Percentiles rank a stretch among this genome's conserved stretches.
phyloP scores from a whole-genome alignment of 805 yeast genomes.

The Starmera amethionina region DNA sequence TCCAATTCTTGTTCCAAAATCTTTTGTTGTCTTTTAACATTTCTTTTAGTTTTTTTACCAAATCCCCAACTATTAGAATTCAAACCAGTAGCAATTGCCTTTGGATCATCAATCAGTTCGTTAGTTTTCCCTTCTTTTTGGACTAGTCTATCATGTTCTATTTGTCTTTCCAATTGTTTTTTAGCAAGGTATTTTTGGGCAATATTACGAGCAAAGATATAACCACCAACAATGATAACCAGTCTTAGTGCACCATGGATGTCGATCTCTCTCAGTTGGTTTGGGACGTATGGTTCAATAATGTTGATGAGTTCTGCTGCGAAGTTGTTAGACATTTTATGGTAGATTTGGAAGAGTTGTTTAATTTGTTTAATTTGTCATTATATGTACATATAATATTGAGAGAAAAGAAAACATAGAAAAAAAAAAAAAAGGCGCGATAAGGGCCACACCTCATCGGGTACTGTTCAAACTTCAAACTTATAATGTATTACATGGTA shows the following conservation, averaged over 20 bases:
- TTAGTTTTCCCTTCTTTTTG: conserved; percentile 25
- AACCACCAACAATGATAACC: conserved; percentile 50
- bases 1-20: conserved; percentile 37
- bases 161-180: conserved; percentile 44
- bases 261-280: conserved; percentile 28
- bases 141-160: conserved; percentile 36
- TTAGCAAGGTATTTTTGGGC: conserved; percentile 47
- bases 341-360: too few species aligned
- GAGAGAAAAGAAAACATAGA: too few species aligned
- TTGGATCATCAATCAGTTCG: conserved; percentile 25
- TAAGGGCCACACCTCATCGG: too few species aligned
- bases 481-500: too few species aligned
- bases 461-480: too few species aligned
- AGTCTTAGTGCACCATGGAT: conserved; percentile 37
- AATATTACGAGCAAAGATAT: conserved; percentile 46
- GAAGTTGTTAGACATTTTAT: not conserved
- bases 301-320: not conserved
- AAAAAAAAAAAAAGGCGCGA: too few species aligned
- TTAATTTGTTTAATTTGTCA: too few species aligned
- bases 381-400: too few species aligned
- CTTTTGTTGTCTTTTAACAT: conserved; percentile 45
- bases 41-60: conserved; percentile 67
- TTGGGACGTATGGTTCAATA: conserved; percentile 6
- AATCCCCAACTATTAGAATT: conserved; percentile 53
- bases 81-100: conserved; percentile 26